These are phyloP conservation scores for Globisporangium cylindrosporum DNA, from an alignment of 352 stramenopile genomes.

Conservation along the genomic window DNA sequence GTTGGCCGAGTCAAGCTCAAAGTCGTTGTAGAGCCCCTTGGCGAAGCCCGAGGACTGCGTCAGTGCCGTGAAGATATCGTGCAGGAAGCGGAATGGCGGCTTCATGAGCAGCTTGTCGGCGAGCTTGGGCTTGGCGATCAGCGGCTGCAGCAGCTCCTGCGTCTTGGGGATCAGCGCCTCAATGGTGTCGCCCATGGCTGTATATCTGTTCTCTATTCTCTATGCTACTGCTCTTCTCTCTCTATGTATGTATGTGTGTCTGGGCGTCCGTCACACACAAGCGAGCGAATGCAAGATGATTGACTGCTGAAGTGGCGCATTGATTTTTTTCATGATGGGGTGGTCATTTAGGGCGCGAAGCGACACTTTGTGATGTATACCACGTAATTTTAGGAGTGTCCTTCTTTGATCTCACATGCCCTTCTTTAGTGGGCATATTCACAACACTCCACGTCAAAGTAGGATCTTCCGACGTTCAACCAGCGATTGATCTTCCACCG, in stretches of 20 bases:
- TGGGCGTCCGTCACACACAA: neutral
- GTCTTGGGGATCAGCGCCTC: slow-evolving; percentile 73
- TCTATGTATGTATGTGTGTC: neutral
- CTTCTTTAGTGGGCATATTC: neutral
- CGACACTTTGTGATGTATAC: slow-evolving; percentile 6
- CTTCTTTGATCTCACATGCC: neutral
- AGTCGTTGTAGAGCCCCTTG: slow-evolving; percentile 78
- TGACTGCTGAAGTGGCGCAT: neutral
- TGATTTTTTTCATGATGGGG: neutral
- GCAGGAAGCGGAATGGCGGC: slow-evolving; percentile 95
- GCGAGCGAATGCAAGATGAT: neutral
- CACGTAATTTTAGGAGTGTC: neutral
- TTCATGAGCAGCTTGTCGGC: slow-evolving; percentile 94
- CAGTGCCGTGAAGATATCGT: slow-evolving; percentile 93
- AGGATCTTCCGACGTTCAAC: neutral
- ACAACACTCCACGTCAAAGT: neutral
- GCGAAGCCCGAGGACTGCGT: slow-evolving; percentile 84
- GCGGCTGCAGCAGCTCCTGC: slow-evolving; percentile 80
- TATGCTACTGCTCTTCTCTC: neutral
- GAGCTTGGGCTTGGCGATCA: slow-evolving; percentile 94
- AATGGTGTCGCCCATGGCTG: slow-evolving; percentile 51
- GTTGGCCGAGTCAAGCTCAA: slow-evolving; percentile 74
- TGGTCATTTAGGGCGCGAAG: slow-evolving; percentile 1
- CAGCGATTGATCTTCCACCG: neutral
- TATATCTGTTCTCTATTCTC: neutral